These are phyloP conservation scores for Apiospora saccharicola DNA, from an alignment of 2,329 filamentous ascomycete species.

Conservation along the genomic window DNA sequence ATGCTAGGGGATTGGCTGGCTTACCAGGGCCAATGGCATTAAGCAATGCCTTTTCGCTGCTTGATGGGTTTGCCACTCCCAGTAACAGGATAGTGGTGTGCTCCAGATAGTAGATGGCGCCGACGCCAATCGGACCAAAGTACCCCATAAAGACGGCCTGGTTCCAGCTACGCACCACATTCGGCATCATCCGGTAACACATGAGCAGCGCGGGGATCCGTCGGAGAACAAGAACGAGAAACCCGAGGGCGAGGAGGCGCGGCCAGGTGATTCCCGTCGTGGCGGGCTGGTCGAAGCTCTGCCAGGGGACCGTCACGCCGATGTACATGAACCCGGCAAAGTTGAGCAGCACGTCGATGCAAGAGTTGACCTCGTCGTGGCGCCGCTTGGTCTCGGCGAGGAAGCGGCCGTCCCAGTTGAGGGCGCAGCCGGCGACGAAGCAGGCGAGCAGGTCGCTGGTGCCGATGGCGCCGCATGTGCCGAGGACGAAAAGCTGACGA, in stretches of 20 bases:
- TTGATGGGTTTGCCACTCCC: not conserved
- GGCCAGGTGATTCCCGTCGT: conserved; percentile 23
- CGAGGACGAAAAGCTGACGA: conserved; percentile 62
- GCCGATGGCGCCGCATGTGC: conserved; percentile 63
- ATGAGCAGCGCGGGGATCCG: conserved; percentile 34
- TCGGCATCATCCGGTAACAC: conserved; percentile 31
- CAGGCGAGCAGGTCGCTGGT: conserved; percentile 68
- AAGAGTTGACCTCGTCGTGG: conserved; percentile 67
- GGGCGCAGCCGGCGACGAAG: conserved; percentile 63
- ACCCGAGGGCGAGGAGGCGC: conserved; percentile 32
- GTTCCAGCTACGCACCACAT: conserved; percentile 28
- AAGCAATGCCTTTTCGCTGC: not conserved
- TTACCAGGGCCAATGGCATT: conserved; percentile 6
- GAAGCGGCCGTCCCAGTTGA: conserved; percentile 70
- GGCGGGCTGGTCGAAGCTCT: conserved; percentile 24
- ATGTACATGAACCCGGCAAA: conserved; percentile 37
- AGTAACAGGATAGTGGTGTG: conserved; percentile 13
- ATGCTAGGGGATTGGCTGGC: not conserved
- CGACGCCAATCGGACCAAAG: conserved; percentile 41
- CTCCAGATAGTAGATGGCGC: conserved; percentile 36
- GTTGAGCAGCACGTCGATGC: conserved; percentile 41
- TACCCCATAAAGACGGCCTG: conserved; percentile 40
- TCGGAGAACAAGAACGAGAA: conserved; percentile 35
- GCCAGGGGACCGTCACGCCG: conserved; percentile 39
- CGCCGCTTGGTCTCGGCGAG: conserved; percentile 61